Conservation (phyloP, 345 rosid species). For the Carallia brachiata region DNA sequence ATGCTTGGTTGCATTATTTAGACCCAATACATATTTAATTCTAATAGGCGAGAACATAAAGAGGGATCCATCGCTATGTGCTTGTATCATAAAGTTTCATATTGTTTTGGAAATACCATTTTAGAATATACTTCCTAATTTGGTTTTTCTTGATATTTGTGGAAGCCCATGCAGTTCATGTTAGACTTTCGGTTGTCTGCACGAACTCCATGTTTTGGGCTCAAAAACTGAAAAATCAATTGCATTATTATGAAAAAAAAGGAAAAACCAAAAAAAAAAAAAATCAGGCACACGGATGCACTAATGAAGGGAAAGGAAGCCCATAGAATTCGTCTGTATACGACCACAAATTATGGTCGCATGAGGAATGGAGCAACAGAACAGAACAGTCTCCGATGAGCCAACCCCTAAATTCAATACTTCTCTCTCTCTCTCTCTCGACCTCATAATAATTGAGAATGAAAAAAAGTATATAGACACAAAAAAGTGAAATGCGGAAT, state of each 20-base stretch:
- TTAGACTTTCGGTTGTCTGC: neutral
- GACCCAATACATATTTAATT: too few relatives aligned
- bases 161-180: constrained; percentile 9
- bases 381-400: constrained; percentile 20
- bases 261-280: neutral
- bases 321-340: constrained; percentile 20
- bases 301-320: constrained; percentile 27
- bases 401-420: neutral
- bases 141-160: constrained; percentile 2
- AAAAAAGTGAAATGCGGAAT: too few relatives aligned
- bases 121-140: neutral
- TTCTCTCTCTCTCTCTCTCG: neutral
- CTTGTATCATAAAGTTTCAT: too few relatives aligned
- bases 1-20: too few relatives aligned
- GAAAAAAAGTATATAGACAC: too few relatives aligned
- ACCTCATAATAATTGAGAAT: neutral
- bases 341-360: constrained; percentile 23
- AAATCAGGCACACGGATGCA: constrained; percentile 13
- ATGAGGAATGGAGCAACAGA: constrained; percentile 19
- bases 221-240: neutral
- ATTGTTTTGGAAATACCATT: too few relatives aligned
- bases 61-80: too few relatives aligned
- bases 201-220: neutral
- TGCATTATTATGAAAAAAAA: too few relatives aligned
- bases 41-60: too few relatives aligned